A percentile compares a stretch with the other conserved stretches of the same genome.
These are phyloP conservation scores for Aspergillus novofumigatus DNA, from an alignment of 2,329 filamentous ascomycete genomes.

Conservation along the genomic window DNA sequence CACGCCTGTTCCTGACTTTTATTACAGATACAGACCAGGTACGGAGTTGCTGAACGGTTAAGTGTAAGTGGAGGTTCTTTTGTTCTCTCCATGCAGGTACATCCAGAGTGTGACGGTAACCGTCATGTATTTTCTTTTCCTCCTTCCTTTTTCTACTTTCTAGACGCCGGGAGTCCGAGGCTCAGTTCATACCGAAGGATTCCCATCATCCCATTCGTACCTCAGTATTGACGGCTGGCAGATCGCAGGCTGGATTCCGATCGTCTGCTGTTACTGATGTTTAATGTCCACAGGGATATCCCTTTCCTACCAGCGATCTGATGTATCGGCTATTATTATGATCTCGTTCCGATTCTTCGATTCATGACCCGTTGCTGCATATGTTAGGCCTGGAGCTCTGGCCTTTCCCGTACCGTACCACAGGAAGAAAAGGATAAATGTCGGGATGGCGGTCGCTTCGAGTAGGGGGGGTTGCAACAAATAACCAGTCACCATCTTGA, in stretches of 20 bases:
- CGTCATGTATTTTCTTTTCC: background rate
- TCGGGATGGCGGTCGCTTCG: background rate
- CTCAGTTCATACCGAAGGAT: background rate
- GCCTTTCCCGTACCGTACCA: background rate
- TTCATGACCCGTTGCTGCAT: too few species aligned
- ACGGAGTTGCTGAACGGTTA: too few species aligned
- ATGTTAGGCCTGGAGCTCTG: background rate
- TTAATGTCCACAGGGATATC: background rate
- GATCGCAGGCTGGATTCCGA: background rate
- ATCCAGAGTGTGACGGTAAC: too few species aligned
- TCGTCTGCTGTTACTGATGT: background rate
- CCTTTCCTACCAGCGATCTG: background rate
- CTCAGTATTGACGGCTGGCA: background rate
- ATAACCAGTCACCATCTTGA: background rate
- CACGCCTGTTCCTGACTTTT: conserved; percentile 13
- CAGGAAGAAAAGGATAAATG: background rate
- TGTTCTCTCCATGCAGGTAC: conserved; percentile 2
- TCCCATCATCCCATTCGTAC: background rate
- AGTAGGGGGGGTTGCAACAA: background rate
- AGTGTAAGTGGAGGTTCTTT: background rate
- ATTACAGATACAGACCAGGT: background rate
- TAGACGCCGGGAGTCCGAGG: background rate
- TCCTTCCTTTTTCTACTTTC: conserved; percentile 1
- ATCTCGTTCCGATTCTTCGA: too few species aligned
- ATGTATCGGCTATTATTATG: background rate